Conservation (phyloP, 2,329 filamentous ascomycete species). For the Xylaria polymorpha region DNA sequence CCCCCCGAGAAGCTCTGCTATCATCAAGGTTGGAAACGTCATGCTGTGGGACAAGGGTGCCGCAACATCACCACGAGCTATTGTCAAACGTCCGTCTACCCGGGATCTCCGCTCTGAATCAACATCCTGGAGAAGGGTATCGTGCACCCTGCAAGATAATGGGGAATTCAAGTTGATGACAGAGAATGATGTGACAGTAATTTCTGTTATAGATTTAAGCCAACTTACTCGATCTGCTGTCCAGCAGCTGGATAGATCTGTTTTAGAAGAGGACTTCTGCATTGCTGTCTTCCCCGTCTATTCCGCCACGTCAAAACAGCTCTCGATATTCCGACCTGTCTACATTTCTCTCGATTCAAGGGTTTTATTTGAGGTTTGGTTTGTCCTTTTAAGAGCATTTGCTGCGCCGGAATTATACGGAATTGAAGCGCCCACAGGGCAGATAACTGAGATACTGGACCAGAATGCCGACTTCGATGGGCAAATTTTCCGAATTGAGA, state of each 20-base stretch:
- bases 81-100: slow-evolving; percentile 68
- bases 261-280: slow-evolving; percentile 92
- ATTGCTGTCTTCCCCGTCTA: slow-evolving; percentile 97
- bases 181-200: slow-evolving; percentile 82
- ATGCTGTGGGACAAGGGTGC: slow-evolving; percentile 88
- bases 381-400: slow-evolving; percentile 89
- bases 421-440: slow-evolving; percentile 59
- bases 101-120: slow-evolving; percentile 64
- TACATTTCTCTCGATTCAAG: slow-evolving; percentile 89
- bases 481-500: slow-evolving; percentile 71
- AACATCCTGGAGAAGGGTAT: slow-evolving; percentile 86
- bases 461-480: slow-evolving; percentile 55
- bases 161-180: slow-evolving; percentile 92
- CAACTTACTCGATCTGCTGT: slow-evolving; percentile 91
- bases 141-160: slow-evolving; percentile 93
- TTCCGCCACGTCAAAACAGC: slow-evolving; percentile 75
- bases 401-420: slow-evolving; percentile 92
- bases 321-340: slow-evolving; percentile 85
- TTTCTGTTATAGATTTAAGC: slow-evolving; percentile 87
- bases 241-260: slow-evolving; percentile 88
- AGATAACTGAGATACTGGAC: slow-evolving; percentile 58
- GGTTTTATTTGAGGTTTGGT: slow-evolving; percentile 97
- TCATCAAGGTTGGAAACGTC: slow-evolving; percentile 95
- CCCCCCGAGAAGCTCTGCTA: slow-evolving; percentile 73
- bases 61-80: slow-evolving; percentile 64